Evolutionary conservation across 768 basidiomycete genomes (phyloP).

Genomic region (Leccinum sublutescens): DNA sequence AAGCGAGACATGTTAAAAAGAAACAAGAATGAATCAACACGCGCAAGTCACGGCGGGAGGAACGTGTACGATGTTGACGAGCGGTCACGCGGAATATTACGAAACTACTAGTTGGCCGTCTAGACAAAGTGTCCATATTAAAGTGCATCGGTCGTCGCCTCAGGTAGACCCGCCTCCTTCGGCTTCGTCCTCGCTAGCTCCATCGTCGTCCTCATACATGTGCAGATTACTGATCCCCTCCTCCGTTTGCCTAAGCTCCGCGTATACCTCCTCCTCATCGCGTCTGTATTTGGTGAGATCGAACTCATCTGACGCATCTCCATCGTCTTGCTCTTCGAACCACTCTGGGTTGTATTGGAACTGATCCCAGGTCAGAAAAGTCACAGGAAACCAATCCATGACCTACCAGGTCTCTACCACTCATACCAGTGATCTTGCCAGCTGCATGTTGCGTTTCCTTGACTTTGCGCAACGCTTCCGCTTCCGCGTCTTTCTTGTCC

Average conservation of each 20-base stretch:
- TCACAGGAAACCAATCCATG: not conserved
- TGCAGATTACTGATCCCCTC: slow-evolving; percentile 13
- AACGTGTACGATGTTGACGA: not conserved
- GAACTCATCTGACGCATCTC: slow-evolving; percentile 45
- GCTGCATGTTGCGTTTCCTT: slow-evolving; percentile 81
- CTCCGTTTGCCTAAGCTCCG: slow-evolving; percentile 25
- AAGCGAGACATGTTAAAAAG: slow-evolving; percentile 40
- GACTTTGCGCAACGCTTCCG: slow-evolving; percentile 74
- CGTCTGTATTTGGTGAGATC: slow-evolving; percentile 60
- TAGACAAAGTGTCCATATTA: not conserved
- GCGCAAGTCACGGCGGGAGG: not conserved
- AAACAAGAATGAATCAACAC: not conserved
- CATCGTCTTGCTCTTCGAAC: slow-evolving; percentile 77
- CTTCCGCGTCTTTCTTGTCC: slow-evolving; percentile 93
- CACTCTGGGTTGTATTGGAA: slow-evolving; percentile 96
- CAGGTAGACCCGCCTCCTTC: not conserved
- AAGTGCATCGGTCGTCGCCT: not conserved
- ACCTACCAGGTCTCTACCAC: slow-evolving; percentile 88
- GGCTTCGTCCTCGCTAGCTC: slow-evolving; percentile 3
- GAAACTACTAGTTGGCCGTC: slow-evolving; percentile 7
- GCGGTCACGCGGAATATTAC: slow-evolving; percentile 21
- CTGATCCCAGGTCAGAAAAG: slow-evolving; percentile 37
- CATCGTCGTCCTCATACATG: slow-evolving; percentile 24
- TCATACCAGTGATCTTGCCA: slow-evolving; percentile 92
- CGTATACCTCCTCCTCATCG: slow-evolving; percentile 30